Evolutionary conservation across 1,139 yeast species (phyloP).

Genomic region (Hansenula sp.): DNA sequence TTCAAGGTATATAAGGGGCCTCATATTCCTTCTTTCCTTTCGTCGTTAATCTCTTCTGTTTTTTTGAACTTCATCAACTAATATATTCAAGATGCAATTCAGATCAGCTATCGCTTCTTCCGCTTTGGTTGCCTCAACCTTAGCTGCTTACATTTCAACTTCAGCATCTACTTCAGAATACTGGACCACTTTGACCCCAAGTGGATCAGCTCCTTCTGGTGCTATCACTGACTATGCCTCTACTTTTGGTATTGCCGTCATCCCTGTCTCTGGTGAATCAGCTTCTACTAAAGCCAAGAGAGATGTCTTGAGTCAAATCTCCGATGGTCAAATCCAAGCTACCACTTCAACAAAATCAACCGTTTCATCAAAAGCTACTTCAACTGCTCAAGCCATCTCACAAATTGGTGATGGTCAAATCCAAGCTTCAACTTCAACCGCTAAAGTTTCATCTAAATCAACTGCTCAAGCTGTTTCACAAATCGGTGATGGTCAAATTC

Average conservation of each 20-base stretch:
- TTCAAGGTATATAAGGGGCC: no score
- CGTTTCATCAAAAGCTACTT: slow-evolving; percentile 30
- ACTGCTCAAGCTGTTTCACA: slow-evolving; percentile 39
- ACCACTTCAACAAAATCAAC: slow-evolving; percentile 32
- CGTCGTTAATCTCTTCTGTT: neutral
- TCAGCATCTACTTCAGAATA: slow-evolving; percentile 17
- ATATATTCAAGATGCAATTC: slow-evolving; percentile 14
- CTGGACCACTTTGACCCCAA: slow-evolving; percentile 35
- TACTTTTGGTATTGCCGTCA: slow-evolving; percentile 37
- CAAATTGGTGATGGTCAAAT: slow-evolving; percentile 36
- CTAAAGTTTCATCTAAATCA: slow-evolving; percentile 33
- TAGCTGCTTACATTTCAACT: slow-evolving; percentile 28
- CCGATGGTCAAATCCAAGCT: slow-evolving; percentile 41
- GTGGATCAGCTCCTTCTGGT: slow-evolving; percentile 30
- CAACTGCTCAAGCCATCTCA: slow-evolving; percentile 19
- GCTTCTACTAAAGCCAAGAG: slow-evolving; percentile 28
- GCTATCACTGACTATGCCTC: slow-evolving; percentile 34
- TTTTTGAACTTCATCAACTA: neutral
- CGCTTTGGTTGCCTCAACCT: slow-evolving; percentile 16
- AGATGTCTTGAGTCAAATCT: slow-evolving; percentile 24
- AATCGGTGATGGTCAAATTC: slow-evolving; percentile 45
- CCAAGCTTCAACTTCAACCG: slow-evolving; percentile 33
- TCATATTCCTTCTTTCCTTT: neutral
- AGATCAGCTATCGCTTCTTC: slow-evolving; percentile 19
- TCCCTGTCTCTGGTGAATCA: slow-evolving; percentile 44